These are phyloP conservation scores for Botrytis sinoallii DNA, from an alignment of 2,329 filamentous ascomycete species.

Conservation along the genomic window DNA sequence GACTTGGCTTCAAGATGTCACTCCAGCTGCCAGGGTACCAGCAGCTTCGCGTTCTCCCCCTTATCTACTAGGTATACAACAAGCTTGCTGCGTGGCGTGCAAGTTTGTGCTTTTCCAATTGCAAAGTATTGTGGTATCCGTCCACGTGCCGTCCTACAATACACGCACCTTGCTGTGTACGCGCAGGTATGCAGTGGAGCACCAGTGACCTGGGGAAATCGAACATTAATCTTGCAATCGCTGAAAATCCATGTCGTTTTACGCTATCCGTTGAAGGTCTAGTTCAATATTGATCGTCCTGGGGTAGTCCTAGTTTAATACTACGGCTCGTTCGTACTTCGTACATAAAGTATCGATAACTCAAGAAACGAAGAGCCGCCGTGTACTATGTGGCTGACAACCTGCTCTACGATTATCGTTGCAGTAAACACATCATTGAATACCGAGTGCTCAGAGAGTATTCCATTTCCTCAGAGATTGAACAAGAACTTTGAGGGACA, in stretches of 20 bases:
- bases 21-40: background rate
- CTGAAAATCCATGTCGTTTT: background rate
- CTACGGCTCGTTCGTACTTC: background rate
- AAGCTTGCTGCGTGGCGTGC: background rate
- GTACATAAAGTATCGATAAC: background rate
- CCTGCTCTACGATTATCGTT: background rate
- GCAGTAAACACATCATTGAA: background rate
- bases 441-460: background rate
- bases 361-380: background rate
- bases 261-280: background rate
- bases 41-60: background rate
- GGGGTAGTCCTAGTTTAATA: background rate
- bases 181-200: background rate
- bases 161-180: background rate
- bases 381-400: background rate
- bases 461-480: background rate
- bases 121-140: background rate
- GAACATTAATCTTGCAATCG: background rate
- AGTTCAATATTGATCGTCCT: background rate
- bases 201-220: background rate
- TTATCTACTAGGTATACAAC: background rate
- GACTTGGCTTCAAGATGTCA: conserved; percentile 7
- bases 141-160: background rate
- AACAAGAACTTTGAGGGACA: background rate
- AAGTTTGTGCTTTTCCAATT: background rate